Evolutionary conservation across 2,329 filamentous ascomycete species (phyloP), one percentile per base, ranked within the genome.

Genomic region (Aspergillus tanneri): DNA sequence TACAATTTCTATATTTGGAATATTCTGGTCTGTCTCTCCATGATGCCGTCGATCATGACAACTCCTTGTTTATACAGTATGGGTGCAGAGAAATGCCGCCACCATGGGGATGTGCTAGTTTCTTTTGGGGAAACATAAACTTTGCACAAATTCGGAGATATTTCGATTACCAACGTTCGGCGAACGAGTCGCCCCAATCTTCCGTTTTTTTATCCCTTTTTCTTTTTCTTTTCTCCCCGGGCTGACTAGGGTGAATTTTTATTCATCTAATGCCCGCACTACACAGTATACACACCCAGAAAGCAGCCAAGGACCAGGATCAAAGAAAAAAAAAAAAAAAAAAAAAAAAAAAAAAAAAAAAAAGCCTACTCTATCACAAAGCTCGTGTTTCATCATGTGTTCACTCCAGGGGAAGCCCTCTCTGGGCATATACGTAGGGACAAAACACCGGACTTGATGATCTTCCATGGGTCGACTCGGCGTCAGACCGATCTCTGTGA

Each of bases 391-490:
- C 32, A 47, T 34, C 14, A 40, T 52, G 35, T 38, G 14, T 46
- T 46, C 39, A 43, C 24, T 42, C 46, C 24, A 18, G 38, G 34
- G 47, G 14, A 42, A 27, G 24, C 25, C 30, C 34, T 30, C 39
- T 30, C 43, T 21, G 16, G 38, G 34, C 36, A 47, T 42, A 37
- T 45, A 14, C 24, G 39, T 24, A 35, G 41, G 51, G 51, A 28
- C 39, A 47, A 54, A 54, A 53, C 48, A 47, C 48, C 48, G 53
- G 51, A 30, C 42, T 24, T 52, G 48, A 12, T 48, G 51, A 56
- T 56, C 51, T 24, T 34, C 53, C 53, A 54, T 54, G 51, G 51
- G 39, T 52, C 46, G 51, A 44, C 43, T 52, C 37, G 41, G 46
- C 30, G 27, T 16, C 35, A 27, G 34, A 53, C 39, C 42, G 28